Percentiles rank a stretch among this genome's conserved stretches.
These are phyloP conservation scores for Cichorium intybus DNA, from an alignment of 140 eudicot genomes.

Conservation along the genomic window DNA sequence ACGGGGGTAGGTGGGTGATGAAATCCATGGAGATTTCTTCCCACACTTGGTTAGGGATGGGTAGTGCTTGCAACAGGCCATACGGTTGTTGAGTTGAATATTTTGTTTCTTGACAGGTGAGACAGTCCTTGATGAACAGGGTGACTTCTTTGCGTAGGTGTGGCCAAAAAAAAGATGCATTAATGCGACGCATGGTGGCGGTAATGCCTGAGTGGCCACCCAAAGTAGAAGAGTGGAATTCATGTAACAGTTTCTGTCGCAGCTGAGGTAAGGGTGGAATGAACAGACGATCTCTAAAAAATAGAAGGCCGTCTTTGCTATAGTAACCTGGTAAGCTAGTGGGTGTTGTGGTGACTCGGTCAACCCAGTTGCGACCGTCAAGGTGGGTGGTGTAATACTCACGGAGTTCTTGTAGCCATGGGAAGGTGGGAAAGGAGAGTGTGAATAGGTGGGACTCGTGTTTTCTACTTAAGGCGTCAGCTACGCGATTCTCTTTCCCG, in stretches of 20 bases:
- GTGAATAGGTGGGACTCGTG: neutral
- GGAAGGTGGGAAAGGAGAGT: neutral
- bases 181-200: neutral
- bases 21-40: constrained; percentile 7
- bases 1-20: neutral
- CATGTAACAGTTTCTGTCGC: neutral
- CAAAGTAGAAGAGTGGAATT: neutral
- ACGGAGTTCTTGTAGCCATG: neutral
- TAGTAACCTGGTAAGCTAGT: neutral
- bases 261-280: neutral
- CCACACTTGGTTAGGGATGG: neutral
- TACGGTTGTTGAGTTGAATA: neutral
- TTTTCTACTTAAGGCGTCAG: neutral
- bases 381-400: neutral
- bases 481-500: neutral
- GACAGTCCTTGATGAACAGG: neutral
- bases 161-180: neutral
- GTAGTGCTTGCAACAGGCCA: neutral
- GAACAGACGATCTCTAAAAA: neutral
- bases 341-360: no score
- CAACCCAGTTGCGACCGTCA: neutral
- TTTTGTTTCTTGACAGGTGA: neutral
- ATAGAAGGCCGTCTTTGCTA: neutral
- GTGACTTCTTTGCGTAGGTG: neutral
- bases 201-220: neutral